Evolutionary conservation across 2,329 filamentous ascomycete genomes (phyloP), one percentile per base, ranked within the genome.

Genomic region (Sclerotinia trifoliorum): DNA sequence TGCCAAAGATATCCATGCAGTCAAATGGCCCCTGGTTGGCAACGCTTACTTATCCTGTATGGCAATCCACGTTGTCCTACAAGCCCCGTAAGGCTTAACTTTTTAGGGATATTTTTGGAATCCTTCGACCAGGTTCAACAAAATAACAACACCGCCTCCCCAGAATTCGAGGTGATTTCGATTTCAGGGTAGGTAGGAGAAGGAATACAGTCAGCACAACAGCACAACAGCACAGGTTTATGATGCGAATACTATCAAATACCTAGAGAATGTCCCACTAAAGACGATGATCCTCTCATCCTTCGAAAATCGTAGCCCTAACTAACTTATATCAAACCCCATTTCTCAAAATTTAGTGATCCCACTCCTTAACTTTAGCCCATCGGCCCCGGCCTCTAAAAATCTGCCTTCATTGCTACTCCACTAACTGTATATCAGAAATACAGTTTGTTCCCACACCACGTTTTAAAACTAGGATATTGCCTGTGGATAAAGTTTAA

Each of bases 121-220:
- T 58, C 63, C 52, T 65, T 35, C 39, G 29, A 39, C 52, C 8
- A 21, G 26, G 26, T 13, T 24, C 39, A 13, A 3, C 24, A n/a
- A n/a, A n/a, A 65, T 21, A 62, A 39, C 21, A 62, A 62, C 52
- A 60, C 63, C 39, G 51, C 51, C 39, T 66, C 48, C 21, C 24
- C 21, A 21, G 2, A 26, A 62, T 15, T 62, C 42, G 46, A 13
- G 58, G 32, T 24, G 11, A 17, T 51, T n/a, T 62, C 13, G n/a
- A 51, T n/a, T 21, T 24, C 15, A 32, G 5, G 29, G 4, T 19
- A 49, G 21, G 44, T 35, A 10, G 21, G 21, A 24, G 35, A 39
- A 24, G 24, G 55, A 57, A 39, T 42, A 57, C 13, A 62, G 26
- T 51, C 19, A 62, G 21, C 46, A 51, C 15, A 15, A 19, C 29